Conservation (phyloP, 1,139 yeast species). For the Suhomyces guaymorum region DNA sequence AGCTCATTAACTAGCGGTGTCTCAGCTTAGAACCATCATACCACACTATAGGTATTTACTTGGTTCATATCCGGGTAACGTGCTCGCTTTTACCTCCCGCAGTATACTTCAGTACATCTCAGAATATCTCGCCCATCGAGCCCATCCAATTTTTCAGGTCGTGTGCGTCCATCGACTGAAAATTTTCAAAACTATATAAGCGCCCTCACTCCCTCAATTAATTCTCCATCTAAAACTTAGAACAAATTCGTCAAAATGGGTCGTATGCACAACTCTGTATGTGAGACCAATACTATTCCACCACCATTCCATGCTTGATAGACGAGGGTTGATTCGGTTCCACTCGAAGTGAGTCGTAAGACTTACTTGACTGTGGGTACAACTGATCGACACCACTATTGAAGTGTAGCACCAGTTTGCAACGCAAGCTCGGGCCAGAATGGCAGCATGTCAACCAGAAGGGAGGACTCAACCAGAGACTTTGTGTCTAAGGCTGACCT, state of each 20-base stretch:
- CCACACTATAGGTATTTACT: too few relatives aligned
- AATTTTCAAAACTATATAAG: constrained; percentile 17
- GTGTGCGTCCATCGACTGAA: constrained; percentile 11
- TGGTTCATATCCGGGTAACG: not conserved
- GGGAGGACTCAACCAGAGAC: too few relatives aligned
- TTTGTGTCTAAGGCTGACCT: too few relatives aligned
- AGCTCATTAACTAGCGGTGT: too few relatives aligned
- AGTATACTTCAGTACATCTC: constrained; percentile 1
- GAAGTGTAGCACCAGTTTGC: constrained; percentile 14
- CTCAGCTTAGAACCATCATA: too few relatives aligned
- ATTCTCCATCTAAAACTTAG: constrained; percentile 13
- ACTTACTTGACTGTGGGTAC: constrained; percentile 19
- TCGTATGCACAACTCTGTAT: constrained; percentile 80
- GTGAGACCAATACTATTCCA: constrained; percentile 31
- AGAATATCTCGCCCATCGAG: not conserved
- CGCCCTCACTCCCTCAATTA: not conserved
- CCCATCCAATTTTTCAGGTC: constrained; percentile 12
- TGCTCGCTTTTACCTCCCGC: not conserved
- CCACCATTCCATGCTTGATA: constrained; percentile 16
- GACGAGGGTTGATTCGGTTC: constrained; percentile 33
- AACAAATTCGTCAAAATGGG: constrained; percentile 61
- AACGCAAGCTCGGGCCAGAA: too few relatives aligned
- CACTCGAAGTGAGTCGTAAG: constrained; percentile 17
- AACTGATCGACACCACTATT: constrained; percentile 28
- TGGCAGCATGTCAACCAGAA: too few relatives aligned